Conservation (phyloP, 2,329 filamentous ascomycete species). For the Colletotrichum sp. region DNA sequence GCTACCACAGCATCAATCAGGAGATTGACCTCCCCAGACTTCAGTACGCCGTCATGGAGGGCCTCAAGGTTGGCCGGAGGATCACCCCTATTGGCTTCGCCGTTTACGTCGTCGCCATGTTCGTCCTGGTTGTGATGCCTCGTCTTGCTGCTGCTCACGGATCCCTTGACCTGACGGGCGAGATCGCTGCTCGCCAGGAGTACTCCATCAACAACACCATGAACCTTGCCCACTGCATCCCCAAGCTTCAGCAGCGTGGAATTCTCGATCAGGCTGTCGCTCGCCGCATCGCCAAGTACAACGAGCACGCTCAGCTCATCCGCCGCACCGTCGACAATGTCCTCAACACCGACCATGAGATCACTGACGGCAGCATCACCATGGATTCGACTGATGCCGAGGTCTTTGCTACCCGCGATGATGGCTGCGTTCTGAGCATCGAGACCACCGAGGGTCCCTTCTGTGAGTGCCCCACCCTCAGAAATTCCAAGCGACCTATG, state of each 20-base stretch:
- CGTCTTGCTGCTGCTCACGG: not conserved
- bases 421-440: not conserved
- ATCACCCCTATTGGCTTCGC: not conserved
- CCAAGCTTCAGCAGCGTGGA: not conserved
- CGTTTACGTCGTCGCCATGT: not conserved
- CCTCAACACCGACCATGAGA: conserved; percentile 2
- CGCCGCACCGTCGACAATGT: not conserved
- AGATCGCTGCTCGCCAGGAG: not conserved
- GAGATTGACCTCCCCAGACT: not conserved
- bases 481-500: not conserved
- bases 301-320: not conserved
- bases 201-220: not conserved
- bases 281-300: not conserved
- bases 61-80: not conserved
- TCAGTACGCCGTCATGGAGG: not conserved
- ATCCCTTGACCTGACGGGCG: not conserved
- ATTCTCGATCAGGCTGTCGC: not conserved
- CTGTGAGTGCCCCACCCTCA: not conserved
- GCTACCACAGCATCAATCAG: not conserved
- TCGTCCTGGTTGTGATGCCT: not conserved
- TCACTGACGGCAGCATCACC: not conserved
- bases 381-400: not conserved
- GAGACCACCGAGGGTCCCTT: conserved; percentile 3
- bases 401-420: conserved; percentile 9
- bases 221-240: not conserved